Base-by-base conservation (phyloP, 2,329 filamentous ascomycete genomes). In the Aspergillus calidoustus region DNA sequence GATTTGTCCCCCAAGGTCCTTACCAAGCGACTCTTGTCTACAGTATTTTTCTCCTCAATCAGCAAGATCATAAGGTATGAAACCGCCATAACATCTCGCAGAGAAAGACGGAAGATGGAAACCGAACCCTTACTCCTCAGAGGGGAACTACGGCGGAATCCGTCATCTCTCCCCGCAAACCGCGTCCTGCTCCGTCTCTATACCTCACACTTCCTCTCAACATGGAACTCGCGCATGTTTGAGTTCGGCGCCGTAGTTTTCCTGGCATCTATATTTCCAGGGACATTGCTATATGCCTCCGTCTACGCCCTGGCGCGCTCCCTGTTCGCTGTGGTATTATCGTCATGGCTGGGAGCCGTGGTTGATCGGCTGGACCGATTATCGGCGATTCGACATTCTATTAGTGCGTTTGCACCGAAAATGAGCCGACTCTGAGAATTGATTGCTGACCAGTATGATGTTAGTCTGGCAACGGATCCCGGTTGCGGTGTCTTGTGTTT, bases 301-400 rank as follows among this genome's bases (percentile, higher is more conserved):
- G 76, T 89, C n/a, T 92, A 92, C 69, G 89, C 89, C 0, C 76
- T 92, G 7, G 78, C 83, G 5, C 84, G 90, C 23, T 82, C 85
- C 6, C 75, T 81, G 0, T 80, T 86, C 0, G 87, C 87, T 0
- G 83, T 89, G 4, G 30, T 87, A 0, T 76, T 91, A 7, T 84
- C 88, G 0, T 84, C 86, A 13, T 78, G 79, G 50, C 73, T 92
- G 6, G 90, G 90, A 1, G 69, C 71, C 1, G 81, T 80, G 44
- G 84, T 92, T 43, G 90, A 92, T 71, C 74, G 64, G 0, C 80
- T 79, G 5, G 72, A 85, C 60, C 80, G 86, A 0, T 75, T 88
- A 3, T 69, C 67, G 1, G 81, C 84, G 0, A 80, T 88, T 34
- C 76, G 84, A 5, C 63, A 77, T 2, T 87, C 85, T 0, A 87